These are phyloP conservation scores for Coniferiporia weirii DNA, from an alignment of 1,284 basidiomycete species.

Conservation along the genomic window DNA sequence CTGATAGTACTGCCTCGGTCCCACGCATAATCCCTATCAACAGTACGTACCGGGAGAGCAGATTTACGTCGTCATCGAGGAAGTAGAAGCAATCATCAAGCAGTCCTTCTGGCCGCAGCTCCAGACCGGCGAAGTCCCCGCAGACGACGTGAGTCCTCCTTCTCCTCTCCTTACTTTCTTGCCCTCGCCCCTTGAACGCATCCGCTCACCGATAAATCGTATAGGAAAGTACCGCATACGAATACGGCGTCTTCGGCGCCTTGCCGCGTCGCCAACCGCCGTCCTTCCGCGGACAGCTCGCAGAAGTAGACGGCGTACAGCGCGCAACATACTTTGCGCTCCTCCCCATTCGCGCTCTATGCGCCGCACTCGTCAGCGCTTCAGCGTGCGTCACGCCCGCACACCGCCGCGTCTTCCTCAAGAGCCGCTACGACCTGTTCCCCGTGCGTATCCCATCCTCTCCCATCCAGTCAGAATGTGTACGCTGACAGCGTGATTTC, in stretches of 20 bases:
- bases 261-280: background rate
- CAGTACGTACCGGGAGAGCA: background rate
- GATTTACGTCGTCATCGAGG: background rate
- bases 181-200: background rate
- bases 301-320: background rate
- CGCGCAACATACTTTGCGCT: background rate
- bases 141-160: conserved; percentile 39
- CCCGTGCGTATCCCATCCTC: background rate
- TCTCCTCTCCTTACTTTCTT: conserved; percentile 17
- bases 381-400: background rate
- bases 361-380: background rate
- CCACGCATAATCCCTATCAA: background rate
- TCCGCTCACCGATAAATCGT: background rate
- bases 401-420: background rate
- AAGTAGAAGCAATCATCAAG: background rate
- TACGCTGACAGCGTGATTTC: background rate
- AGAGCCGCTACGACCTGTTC: background rate
- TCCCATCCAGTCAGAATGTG: background rate
- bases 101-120: conserved; percentile 45
- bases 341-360: background rate
- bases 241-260: background rate
- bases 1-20: background rate
- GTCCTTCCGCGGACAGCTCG: background rate
- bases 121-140: conserved; percentile 78
- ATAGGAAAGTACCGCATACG: background rate